Conservation (phyloP, 2,329 filamentous ascomycete genomes). For the Pyricularia grisea region DNA sequence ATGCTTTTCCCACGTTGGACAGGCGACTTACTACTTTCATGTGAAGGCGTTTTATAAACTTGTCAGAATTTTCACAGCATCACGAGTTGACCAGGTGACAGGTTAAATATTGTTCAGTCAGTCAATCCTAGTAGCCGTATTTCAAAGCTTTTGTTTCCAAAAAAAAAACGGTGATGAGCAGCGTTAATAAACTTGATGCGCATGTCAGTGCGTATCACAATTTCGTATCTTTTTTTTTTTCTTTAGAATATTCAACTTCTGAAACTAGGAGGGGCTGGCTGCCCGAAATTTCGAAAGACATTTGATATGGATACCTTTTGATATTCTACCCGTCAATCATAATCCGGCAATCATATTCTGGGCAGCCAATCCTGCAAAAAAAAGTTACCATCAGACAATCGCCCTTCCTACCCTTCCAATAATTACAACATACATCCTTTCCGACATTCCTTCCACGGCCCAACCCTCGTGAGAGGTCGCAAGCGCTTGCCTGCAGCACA, state of each 20-base stretch:
- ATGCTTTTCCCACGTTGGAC: not conserved
- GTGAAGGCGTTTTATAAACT: not conserved
- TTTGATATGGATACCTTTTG: not conserved
- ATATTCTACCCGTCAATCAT: not conserved
- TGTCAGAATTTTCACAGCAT: too few species aligned
- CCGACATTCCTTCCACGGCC: not conserved
- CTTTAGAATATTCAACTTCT: not conserved
- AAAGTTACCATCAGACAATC: not conserved
- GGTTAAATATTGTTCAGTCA: too few species aligned
- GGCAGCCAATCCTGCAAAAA: not conserved
- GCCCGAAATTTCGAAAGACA: not conserved
- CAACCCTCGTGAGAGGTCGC: not conserved
- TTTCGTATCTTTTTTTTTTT: not conserved
- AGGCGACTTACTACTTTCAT: not conserved
- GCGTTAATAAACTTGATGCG: too few species aligned
- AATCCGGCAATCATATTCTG: not conserved
- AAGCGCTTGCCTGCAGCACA: not conserved
- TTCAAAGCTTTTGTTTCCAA: too few species aligned
- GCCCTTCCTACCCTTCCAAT: not conserved
- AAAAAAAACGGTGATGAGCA: too few species aligned
- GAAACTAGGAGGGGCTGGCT: not conserved
- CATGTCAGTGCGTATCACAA: not conserved
- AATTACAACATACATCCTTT: not conserved
- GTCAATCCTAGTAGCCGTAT: too few species aligned
- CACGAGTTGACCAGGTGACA: too few species aligned